Percentiles rank a stretch among this genome's conserved stretches.
Evolutionary conservation across 2,329 filamentous ascomycete genomes (phyloP).

Genomic region (Botrytis galanthina): DNA sequence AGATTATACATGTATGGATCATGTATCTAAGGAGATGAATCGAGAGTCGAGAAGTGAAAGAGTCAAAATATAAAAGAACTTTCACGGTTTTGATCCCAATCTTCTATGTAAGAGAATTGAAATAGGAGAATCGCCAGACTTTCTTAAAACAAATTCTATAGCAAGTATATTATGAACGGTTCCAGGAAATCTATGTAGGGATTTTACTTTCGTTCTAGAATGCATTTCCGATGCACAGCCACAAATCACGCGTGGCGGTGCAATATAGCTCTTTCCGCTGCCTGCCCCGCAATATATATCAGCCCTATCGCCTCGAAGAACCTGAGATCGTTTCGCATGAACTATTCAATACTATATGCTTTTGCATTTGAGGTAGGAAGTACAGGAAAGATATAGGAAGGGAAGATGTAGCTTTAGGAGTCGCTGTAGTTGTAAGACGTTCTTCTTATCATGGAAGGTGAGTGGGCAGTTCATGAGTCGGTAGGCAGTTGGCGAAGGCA

Average conservation of each 20-base stretch:
- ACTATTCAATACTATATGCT: neutral
- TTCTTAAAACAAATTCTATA: neutral
- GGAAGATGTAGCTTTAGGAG: neutral
- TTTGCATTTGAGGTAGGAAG: neutral
- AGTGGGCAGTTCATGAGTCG: neutral
- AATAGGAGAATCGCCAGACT: neutral
- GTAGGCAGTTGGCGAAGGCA: neutral
- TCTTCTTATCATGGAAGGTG: neutral
- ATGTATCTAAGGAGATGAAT: neutral
- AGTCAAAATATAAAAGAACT: neutral
- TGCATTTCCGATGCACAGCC: neutral
- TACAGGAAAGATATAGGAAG: neutral
- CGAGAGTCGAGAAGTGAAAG: neutral
- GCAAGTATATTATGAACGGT: rapidly evolving
- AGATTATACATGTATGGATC: neutral
- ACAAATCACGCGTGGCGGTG: neutral
- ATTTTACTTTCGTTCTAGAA: neutral
- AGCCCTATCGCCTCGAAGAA: neutral
- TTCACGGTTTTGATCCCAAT: neutral
- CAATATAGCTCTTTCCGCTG: neutral
- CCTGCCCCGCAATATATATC: neutral
- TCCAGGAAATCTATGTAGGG: neutral
- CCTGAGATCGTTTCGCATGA: neutral
- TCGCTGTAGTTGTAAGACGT: neutral
- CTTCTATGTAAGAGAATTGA: neutral